phyloP scores from a whole-genome alignment of 2,329 filamentous ascomycete genomes.

The Neoscytalidium dimidiatum region DNA sequence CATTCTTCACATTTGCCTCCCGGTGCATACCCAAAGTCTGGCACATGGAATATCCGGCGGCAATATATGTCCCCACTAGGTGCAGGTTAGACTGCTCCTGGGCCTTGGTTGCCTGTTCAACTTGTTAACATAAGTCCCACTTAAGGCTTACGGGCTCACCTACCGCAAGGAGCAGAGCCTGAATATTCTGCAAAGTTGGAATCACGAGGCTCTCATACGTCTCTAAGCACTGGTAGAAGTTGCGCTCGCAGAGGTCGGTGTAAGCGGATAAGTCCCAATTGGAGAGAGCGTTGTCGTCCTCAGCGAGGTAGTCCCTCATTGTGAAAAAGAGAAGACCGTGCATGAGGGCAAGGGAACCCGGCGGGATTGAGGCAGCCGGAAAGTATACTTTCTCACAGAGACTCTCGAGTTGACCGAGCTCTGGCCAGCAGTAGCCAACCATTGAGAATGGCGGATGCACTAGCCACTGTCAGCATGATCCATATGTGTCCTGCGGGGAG shows the following conservation, averaged over 20 bases:
- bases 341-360: slow-evolving; percentile 41
- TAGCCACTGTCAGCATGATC: background rate
- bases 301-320: slow-evolving; percentile 35
- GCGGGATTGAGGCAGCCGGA: slow-evolving; percentile 43
- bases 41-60: slow-evolving; percentile 26
- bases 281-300: slow-evolving; percentile 24
- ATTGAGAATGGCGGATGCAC: slow-evolving; percentile 11
- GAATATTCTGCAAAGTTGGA: slow-evolving; percentile 38
- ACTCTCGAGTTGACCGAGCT: background rate
- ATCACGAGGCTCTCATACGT: slow-evolving; percentile 30
- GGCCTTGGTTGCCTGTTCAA: slow-evolving; percentile 29
- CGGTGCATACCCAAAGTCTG: slow-evolving; percentile 40
- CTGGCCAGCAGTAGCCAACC: background rate
- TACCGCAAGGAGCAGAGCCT: slow-evolving; percentile 34
- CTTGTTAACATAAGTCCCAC: too few relatives aligned
- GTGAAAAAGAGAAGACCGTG: slow-evolving; percentile 42
- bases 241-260: slow-evolving; percentile 41
- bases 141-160: too few relatives aligned
- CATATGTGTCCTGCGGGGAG: background rate
- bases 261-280: slow-evolving; percentile 34
- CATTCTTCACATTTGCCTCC: slow-evolving; percentile 36
- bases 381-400: slow-evolving; percentile 47
- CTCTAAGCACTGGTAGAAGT: slow-evolving; percentile 44
- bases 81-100: slow-evolving; percentile 34
- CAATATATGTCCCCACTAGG: background rate